phyloP scores from a whole-genome alignment of 1,139 yeast species.

The Protomyces arabidopsidicola region DNA sequence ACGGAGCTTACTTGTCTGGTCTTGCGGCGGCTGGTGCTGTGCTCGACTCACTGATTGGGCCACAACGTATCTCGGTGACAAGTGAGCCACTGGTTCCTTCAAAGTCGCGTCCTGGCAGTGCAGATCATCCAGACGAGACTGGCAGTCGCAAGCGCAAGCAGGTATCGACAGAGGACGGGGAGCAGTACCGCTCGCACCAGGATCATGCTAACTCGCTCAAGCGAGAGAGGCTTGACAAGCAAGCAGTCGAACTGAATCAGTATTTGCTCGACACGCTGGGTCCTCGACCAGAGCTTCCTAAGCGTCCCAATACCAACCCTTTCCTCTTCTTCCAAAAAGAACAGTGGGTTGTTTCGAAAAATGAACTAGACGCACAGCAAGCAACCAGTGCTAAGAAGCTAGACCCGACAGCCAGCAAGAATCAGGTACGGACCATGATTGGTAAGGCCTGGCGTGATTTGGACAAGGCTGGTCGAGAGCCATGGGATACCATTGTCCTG shows the following conservation, averaged over 20 bases:
- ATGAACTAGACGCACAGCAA: conserved; percentile 41
- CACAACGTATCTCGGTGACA: conserved; percentile 41
- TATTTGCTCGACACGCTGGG: conserved; percentile 38
- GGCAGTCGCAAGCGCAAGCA: neutral
- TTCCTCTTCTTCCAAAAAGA: conserved; percentile 45
- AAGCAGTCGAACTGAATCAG: conserved; percentile 40
- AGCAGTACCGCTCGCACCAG: conserved; percentile 1
- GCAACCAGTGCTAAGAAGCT: conserved; percentile 38
- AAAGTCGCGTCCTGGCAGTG: conserved; percentile 28
- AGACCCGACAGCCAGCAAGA: conserved; percentile 41
- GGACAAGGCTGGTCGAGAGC: conserved; percentile 42
- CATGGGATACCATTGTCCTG: conserved; percentile 33
- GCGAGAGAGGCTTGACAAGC: conserved; percentile 30
- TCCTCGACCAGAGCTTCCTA: conserved; percentile 43
- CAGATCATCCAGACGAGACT: neutral
- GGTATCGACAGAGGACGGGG: neutral
- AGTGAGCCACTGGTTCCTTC: conserved; percentile 39
- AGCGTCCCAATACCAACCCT: conserved; percentile 44
- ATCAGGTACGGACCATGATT: conserved; percentile 44
- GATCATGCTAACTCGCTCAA: conserved; percentile 25
- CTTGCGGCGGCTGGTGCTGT: conserved; percentile 45
- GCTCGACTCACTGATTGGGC: conserved; percentile 43
- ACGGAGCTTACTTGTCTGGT: conserved; percentile 47
- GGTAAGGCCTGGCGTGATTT: conserved; percentile 46
- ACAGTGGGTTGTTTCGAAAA: conserved; percentile 44